phyloP scores from a whole-genome alignment of 805 yeast genomes.

The Candida palmyrensis region DNA sequence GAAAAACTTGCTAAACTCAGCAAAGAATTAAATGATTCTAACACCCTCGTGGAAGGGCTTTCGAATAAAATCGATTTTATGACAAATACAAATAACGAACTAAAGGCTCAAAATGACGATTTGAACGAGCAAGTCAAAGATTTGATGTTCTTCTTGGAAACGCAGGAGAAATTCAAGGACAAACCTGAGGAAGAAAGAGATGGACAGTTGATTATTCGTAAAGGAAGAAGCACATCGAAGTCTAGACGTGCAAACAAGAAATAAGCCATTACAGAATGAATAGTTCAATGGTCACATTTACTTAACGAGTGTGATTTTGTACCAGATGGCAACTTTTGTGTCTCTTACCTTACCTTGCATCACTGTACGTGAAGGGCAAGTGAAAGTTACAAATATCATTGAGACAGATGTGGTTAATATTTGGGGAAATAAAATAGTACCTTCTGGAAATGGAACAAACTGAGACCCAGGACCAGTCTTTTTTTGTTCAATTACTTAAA shows the following conservation, averaged over 20 bases:
- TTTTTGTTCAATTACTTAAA: no score
- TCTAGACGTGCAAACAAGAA: conserved; percentile 14
- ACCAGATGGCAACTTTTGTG: no score
- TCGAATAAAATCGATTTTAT: conserved; percentile 32
- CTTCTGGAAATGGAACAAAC: no score
- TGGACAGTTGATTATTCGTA: conserved; percentile 55
- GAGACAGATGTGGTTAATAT: no score
- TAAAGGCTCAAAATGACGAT: conserved; percentile 39
- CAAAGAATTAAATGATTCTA: conserved; percentile 27
- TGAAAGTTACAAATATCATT: no score
- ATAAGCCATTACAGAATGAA: background rate
- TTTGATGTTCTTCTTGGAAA: conserved; percentile 73
- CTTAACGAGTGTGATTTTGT: no score
- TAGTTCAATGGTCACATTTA: no score
- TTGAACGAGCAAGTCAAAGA: conserved; percentile 64
- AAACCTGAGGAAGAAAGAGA: conserved; percentile 69
- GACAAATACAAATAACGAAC: conserved; percentile 19
- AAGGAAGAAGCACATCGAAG: conserved; percentile 12
- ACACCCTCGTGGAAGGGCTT: conserved; percentile 34
- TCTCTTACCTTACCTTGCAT: no score
- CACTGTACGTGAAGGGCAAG: no score
- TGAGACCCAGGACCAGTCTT: no score
- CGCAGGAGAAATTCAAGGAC: conserved; percentile 65
- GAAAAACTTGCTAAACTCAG: conserved; percentile 22
- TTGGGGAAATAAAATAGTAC: no score